Evolutionary conservation across 208 protist species (phyloP), one percentile per base, ranked within the genome.

Genomic region (Leishmania gerbilli): DNA sequence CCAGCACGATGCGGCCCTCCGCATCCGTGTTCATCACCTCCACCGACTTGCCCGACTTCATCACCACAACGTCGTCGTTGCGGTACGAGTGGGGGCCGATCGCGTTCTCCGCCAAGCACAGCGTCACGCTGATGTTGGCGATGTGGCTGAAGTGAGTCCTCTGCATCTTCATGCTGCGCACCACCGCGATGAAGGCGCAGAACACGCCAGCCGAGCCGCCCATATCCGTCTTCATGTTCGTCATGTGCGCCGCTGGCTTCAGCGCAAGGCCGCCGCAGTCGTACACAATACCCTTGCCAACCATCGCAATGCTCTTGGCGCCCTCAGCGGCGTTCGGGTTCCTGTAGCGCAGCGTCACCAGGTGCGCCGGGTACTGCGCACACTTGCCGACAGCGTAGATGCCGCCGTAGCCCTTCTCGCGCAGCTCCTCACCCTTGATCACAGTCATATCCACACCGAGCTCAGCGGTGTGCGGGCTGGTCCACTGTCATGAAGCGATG

Each of bases 21-120:
- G 95, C 95, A 82, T 98, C 95, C 8, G 95, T 97, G 91, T 98
- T 97, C 77, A 92, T 93, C 60, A 98, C 84, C 86, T 98, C 95
- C 37, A 98, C 87, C 19, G 93, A 92, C 87, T 96, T 96, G 34
- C 95, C 95, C 15, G 89, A 95, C 83, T 97, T 94, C 88, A 97
- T 91, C 9, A 90, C 77, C 24, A 97, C 62, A 77, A 98, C 90
- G 76, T 98, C 95, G 79, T 97, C 95, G 82, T 95, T 95, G 76
- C 93, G 91, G 79, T 86, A 95, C 49, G 92, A 78, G 9, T 88
- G 71, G 40, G 88, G 86, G 47, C 89, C 90, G 79, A 98, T 95
- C 53, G 93, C 95, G 82, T 97, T 97, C 78, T 98, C 95, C 2
- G 95, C 95, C 13, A 97, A 78, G 86, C 93, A 96, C 75, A 98